A percentile compares a stretch with the other conserved stretches of the same genome.
Conservation (phyloP, 169 alveolate genomes). For the Plasmodium knowlesi region DNA sequence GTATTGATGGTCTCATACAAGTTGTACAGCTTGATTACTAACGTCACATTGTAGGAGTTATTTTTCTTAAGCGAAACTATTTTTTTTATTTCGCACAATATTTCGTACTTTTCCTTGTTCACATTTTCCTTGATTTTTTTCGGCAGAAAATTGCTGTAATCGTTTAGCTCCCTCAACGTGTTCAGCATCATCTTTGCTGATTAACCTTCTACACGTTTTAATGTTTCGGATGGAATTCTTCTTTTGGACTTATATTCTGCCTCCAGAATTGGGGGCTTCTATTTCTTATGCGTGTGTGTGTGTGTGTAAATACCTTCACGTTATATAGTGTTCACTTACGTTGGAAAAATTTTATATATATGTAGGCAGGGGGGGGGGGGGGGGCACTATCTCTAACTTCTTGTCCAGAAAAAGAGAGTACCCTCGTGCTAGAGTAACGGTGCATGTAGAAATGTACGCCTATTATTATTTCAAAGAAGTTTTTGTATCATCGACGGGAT, state of each 20-base stretch:
- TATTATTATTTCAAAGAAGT: neutral
- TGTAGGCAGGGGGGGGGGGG: neutral
- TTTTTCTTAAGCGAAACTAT: constrained; percentile 26
- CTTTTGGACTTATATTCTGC: neutral
- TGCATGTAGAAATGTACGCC: neutral
- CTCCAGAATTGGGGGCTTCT: neutral
- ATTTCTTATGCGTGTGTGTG: neutral
- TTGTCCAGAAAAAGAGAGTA: neutral
- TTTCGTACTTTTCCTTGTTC: constrained; percentile 50
- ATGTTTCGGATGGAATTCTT: neutral
- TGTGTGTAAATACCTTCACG: neutral
- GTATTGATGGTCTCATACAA: constrained; percentile 49
- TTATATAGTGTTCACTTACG: neutral
- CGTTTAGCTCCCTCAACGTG: constrained; percentile 66
- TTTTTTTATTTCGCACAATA: constrained; percentile 44
- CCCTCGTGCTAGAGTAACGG: neutral
- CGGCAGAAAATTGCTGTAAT: constrained; percentile 55
- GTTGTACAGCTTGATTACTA: constrained; percentile 51
- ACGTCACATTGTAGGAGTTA: constrained; percentile 43
- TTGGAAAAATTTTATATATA: too few relatives aligned
- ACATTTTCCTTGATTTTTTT: constrained; percentile 53
- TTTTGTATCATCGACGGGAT: neutral
- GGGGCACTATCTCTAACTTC: neutral
- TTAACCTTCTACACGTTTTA: neutral
- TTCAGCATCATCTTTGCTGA: constrained; percentile 5